Percentiles rank a stretch among this genome's conserved stretches.
Conservation (phyloP, 306 rosid genomes). For the Dalbergia oliveri region DNA sequence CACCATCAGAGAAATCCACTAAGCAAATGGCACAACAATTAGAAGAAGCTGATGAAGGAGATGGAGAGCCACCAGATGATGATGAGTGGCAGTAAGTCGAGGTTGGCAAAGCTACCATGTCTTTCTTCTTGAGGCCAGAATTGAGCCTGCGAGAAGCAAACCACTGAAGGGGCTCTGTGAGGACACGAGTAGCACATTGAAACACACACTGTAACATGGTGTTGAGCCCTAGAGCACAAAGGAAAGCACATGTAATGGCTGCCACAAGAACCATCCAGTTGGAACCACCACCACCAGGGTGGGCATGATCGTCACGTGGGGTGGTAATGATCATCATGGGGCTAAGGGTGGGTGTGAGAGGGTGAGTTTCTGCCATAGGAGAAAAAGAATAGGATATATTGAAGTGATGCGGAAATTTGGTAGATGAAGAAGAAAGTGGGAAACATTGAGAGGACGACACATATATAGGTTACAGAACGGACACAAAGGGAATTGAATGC, state of each 20-base stretch:
- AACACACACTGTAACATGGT: constrained; percentile 73
- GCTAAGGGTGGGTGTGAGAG: constrained; percentile 46
- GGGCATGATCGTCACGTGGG: not conserved
- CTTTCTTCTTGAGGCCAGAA: constrained; percentile 75
- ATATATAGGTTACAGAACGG: not conserved
- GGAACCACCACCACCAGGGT: constrained; percentile 27
- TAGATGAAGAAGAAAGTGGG: constrained; percentile 30
- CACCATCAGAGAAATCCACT: constrained; percentile 72
- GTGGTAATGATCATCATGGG: constrained; percentile 37
- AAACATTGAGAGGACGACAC: constrained; percentile 26
- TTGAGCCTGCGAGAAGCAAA: constrained; percentile 62
- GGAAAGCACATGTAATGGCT: constrained; percentile 70
- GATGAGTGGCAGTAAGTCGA: constrained; percentile 47
- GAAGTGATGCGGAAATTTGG: constrained; percentile 1
- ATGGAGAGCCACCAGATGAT: not conserved
- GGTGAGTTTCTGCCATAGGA: constrained; percentile 53
- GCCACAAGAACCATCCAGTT: constrained; percentile 66
- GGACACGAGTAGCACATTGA: constrained; percentile 61
- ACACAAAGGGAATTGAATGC: not conserved
- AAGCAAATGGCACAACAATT: constrained; percentile 72
- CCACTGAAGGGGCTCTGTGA: constrained; percentile 66
- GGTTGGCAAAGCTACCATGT: constrained; percentile 76
- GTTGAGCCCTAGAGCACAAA: constrained; percentile 85
- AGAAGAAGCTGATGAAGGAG: constrained; percentile 36
- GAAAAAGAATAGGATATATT: not conserved